These are phyloP conservation scores for Dictyostelium firmibasis DNA, from an alignment of 78 protist genomes.

Conservation along the genomic window DNA sequence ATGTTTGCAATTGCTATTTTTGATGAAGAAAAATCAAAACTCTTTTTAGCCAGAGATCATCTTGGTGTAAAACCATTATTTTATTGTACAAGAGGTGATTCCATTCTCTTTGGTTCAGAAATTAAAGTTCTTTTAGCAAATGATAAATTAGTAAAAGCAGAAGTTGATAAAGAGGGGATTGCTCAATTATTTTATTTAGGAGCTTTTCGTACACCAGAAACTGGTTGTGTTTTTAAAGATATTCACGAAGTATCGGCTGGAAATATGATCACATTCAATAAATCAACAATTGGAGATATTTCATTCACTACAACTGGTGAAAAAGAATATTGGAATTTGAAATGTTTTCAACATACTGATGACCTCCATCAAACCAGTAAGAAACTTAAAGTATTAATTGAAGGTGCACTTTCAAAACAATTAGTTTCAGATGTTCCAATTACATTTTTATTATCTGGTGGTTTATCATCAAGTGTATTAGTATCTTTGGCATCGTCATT, in stretches of 20 bases:
- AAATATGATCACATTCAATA: not conserved
- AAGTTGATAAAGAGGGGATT: not conserved
- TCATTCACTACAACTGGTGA: not conserved
- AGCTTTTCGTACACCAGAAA: conserved; percentile 1
- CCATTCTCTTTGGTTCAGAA: not conserved
- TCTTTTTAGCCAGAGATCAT: not conserved
- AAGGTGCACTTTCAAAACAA: not conserved
- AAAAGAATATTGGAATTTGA: not conserved
- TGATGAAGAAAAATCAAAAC: not conserved
- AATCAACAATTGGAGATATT: not conserved
- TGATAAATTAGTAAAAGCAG: not conserved
- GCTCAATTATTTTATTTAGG: conserved; percentile 10
- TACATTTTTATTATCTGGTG: conserved; percentile 11
- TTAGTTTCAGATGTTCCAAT: conserved; percentile 1
- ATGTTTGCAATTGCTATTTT: not conserved
- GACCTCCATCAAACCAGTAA: not conserved
- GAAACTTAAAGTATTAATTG: not conserved
- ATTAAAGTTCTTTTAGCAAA: not conserved
- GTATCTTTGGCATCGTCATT: not conserved
- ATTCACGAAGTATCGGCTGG: not conserved
- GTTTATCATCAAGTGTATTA: not conserved
- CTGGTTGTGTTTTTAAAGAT: conserved; percentile 3
- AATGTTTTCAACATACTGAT: not conserved
- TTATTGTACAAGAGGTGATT: conserved; percentile 1
- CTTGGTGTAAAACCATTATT: not conserved